A percentile compares a stretch with the other conserved stretches of the same genome.
Evolutionary conservation across 495 filamentous ascomycete species (phyloP).

Genomic region (Melanomma pulvis-pyrius): DNA sequence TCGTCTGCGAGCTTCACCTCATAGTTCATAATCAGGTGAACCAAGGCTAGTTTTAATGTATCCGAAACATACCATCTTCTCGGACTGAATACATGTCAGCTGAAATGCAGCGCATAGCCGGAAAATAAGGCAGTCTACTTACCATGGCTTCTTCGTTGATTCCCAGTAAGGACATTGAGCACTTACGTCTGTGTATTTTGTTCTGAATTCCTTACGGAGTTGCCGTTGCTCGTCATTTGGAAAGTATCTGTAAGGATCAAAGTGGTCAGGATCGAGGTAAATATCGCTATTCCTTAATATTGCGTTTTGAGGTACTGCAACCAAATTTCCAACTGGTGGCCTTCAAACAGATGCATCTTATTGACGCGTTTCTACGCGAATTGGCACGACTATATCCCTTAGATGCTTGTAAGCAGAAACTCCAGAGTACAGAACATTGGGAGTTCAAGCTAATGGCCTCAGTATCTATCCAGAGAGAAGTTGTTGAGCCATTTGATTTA

Average conservation of each 20-base stretch:
- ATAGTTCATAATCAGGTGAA: conserved; percentile 18
- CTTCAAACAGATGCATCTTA: not conserved
- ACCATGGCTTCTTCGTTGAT: conserved; percentile 14
- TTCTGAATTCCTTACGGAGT: not conserved
- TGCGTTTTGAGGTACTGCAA: conserved; percentile 11
- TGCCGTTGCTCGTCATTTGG: not conserved
- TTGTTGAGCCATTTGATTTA: too few relatives aligned
- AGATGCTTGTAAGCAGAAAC: too few relatives aligned
- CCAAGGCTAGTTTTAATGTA: conserved; percentile 1
- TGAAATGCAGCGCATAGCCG: not conserved
- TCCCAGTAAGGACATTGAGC: conserved; percentile 3
- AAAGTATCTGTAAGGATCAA: not conserved
- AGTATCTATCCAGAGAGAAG: too few relatives aligned
- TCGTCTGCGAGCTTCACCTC: conserved; percentile 14
- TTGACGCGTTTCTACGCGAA: too few relatives aligned
- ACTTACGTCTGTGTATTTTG: conserved; percentile 11
- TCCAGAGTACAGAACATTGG: too few relatives aligned
- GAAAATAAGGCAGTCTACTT: not conserved
- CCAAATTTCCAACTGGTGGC: conserved; percentile 4
- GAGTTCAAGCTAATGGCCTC: too few relatives aligned
- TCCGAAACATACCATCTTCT: conserved; percentile 18
- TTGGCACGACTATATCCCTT: too few relatives aligned
- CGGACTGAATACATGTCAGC: conserved; percentile 3
- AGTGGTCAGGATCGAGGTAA: not conserved
- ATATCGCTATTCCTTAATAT: not conserved